A percentile compares a stretch with the other conserved stretches of the same genome.
phyloP scores from a whole-genome alignment of 106 monocot species.

The Narthecium ossifragum region DNA sequence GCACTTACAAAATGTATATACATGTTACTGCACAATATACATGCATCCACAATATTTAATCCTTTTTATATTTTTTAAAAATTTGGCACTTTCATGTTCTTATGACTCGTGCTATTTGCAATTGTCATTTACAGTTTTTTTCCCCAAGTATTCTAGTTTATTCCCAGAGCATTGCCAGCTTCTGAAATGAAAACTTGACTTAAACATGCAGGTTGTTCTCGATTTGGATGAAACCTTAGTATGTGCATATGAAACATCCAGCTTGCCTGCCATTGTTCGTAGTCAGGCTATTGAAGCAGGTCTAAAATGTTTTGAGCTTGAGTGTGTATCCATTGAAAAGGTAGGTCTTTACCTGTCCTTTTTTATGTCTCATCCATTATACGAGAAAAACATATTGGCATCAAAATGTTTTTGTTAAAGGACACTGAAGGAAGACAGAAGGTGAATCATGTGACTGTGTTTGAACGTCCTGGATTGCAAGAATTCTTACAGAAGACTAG shows the following conservation, averaged over 20 bases:
- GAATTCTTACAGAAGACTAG: slow-evolving; percentile 51
- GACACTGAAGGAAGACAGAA: slow-evolving; percentile 54
- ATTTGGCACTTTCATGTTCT: no score
- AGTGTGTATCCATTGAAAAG: slow-evolving; percentile 67
- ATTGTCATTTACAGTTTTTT: no score
- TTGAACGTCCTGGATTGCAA: slow-evolving; percentile 64
- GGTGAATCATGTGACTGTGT: slow-evolving; percentile 67
- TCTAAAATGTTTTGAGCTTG: slow-evolving; percentile 81
- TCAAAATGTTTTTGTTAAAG: slow-evolving; percentile 16
- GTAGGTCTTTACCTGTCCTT: slow-evolving; percentile 15
- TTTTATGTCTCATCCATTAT: no score
- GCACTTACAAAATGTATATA: no score
- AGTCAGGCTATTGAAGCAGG: slow-evolving; percentile 82
- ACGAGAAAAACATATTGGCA: neutral
- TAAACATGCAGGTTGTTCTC: slow-evolving; percentile 61
- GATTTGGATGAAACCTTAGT: slow-evolving; percentile 97
- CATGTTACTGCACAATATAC: no score
- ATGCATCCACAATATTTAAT: no score
- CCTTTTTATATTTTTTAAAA: no score
- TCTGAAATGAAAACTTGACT: neutral
- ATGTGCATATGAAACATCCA: slow-evolving; percentile 87
- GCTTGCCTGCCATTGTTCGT: slow-evolving; percentile 51
- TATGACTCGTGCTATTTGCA: no score
- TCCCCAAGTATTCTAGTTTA: no score
- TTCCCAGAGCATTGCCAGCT: no score